Percentiles rank a stretch among this genome's conserved stretches.
phyloP scores from a whole-genome alignment of 192 early-diverging fungal species.

The Coemansia sp. region DNA sequence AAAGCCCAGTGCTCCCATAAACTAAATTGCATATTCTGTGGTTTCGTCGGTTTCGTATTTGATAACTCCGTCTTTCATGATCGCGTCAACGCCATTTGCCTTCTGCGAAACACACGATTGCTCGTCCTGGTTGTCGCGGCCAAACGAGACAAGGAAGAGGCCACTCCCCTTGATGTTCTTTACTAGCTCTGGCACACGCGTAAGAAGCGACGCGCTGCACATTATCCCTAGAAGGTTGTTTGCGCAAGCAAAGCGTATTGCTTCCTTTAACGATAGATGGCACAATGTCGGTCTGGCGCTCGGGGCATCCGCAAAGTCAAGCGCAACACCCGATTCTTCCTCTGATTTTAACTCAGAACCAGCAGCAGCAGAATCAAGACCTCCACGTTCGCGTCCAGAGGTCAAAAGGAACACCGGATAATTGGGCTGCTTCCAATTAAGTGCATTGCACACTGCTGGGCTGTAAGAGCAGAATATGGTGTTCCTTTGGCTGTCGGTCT shows the following conservation, averaged over 20 bases:
- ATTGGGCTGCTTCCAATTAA: slow-evolving; percentile 99
- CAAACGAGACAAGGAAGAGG: slow-evolving; percentile 89
- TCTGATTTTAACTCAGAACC: background rate
- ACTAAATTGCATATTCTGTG: slow-evolving; percentile 33
- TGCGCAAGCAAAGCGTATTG: slow-evolving; percentile 87
- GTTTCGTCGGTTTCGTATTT: slow-evolving; percentile 41
- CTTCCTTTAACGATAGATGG: slow-evolving; percentile 80
- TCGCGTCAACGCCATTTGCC: slow-evolving; percentile 85
- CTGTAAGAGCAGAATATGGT: slow-evolving; percentile 92
- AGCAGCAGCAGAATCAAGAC: background rate
- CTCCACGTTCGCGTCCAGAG: slow-evolving; percentile 60
- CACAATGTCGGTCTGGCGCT: slow-evolving; percentile 27
- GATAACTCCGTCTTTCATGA: slow-evolving; percentile 71
- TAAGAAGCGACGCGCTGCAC: slow-evolving; percentile 86
- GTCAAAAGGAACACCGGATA: slow-evolving; percentile 95
- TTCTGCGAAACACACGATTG: slow-evolving; percentile 72
- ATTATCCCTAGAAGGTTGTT: slow-evolving; percentile 93
- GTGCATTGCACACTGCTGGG: slow-evolving; percentile 83
- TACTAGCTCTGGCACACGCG: slow-evolving; percentile 88
- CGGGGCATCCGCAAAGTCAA: slow-evolving; percentile 24
- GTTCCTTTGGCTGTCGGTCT: slow-evolving; percentile 45
- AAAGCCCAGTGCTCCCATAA: background rate
- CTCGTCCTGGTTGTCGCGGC: slow-evolving; percentile 67
- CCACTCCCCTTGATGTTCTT: slow-evolving; percentile 91
- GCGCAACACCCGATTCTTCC: background rate